These are phyloP conservation scores for Arthromyces matolae DNA, from an alignment of 768 basidiomycete genomes.

Conservation along the genomic window DNA sequence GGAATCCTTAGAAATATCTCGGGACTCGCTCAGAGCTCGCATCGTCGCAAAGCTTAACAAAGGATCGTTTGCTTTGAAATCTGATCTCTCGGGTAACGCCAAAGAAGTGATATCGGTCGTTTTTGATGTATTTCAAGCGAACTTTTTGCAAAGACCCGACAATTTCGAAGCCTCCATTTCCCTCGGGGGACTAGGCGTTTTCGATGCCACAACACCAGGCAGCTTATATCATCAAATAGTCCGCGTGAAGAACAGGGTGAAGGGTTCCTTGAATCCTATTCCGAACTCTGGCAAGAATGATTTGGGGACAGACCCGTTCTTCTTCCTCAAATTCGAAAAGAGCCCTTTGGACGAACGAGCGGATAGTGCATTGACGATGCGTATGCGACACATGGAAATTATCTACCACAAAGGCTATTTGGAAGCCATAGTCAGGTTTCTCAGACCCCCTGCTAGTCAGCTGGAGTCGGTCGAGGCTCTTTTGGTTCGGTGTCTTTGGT, in stretches of 20 bases:
- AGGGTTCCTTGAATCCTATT: conserved; percentile 11
- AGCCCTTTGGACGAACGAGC: conserved; percentile 90
- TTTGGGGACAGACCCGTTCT: conserved; percentile 58
- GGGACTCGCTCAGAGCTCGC: conserved; percentile 76
- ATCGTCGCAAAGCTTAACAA: conserved; percentile 76
- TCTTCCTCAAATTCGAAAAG: conserved; percentile 87
- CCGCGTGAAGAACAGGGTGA: conserved; percentile 43
- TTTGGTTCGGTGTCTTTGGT: conserved; percentile 47
- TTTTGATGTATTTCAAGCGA: conserved; percentile 84
- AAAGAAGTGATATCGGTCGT: conserved; percentile 81
- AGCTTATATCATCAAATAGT: conserved; percentile 91
- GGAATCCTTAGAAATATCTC: conserved; percentile 65
- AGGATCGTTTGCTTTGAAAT: conserved; percentile 82
- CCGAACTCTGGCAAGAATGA: conserved; percentile 10
- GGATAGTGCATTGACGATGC: conserved; percentile 84
- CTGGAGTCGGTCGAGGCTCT: conserved; percentile 93
- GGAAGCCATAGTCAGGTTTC: conserved; percentile 87
- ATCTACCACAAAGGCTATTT: conserved; percentile 94
- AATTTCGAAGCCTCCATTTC: conserved; percentile 85
- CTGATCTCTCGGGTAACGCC: conserved; percentile 59
- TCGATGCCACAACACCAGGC: conserved; percentile 82
- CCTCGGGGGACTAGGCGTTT: conserved; percentile 81
- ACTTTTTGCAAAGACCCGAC: conserved; percentile 79
- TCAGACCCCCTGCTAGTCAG: conserved; percentile 92
- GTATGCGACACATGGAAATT: conserved; percentile 94